Evolutionary conservation across 2,329 filamentous ascomycete genomes (phyloP).

Genomic region (Fusarium tupiense): DNA sequence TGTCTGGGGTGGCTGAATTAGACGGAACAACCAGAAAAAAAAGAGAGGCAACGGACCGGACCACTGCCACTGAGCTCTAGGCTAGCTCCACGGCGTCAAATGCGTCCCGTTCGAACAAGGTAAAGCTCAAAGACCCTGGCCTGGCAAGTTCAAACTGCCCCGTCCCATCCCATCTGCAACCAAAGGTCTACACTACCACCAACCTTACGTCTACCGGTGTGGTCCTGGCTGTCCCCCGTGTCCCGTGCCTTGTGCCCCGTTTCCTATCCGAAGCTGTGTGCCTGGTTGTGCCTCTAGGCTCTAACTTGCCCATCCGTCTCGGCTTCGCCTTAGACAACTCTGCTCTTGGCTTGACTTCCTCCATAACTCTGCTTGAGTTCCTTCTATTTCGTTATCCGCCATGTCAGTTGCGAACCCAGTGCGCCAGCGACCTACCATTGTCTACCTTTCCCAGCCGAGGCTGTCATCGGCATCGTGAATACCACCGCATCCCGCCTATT

Average conservation of each 20-base stretch:
- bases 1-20: constrained; percentile 41
- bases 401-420: constrained; percentile 42
- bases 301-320: constrained; percentile 23
- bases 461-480: constrained; percentile 34
- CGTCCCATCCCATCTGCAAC: constrained; percentile 34
- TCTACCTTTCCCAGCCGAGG: constrained; percentile 35
- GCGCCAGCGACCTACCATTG: constrained; percentile 40
- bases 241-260: constrained; percentile 39
- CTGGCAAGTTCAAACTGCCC: constrained; percentile 33
- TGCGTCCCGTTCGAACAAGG: constrained; percentile 30
- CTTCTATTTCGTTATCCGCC: constrained; percentile 30
- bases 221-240: constrained; percentile 31
- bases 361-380: constrained; percentile 9
- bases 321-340: constrained; percentile 31
- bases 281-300: constrained; percentile 29
- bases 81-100: constrained; percentile 32
- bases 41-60: constrained; percentile 23
- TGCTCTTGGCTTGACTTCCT: constrained; percentile 26
- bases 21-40: constrained; percentile 20
- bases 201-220: constrained; percentile 27
- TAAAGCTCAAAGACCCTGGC: constrained; percentile 37
- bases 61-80: constrained; percentile 13
- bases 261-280: constrained; percentile 29
- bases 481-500: constrained; percentile 21
- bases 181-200: constrained; percentile 14